Evolutionary conservation across 2,329 filamentous ascomycete genomes (phyloP).

Genomic region (Cytospora schulzeri): DNA sequence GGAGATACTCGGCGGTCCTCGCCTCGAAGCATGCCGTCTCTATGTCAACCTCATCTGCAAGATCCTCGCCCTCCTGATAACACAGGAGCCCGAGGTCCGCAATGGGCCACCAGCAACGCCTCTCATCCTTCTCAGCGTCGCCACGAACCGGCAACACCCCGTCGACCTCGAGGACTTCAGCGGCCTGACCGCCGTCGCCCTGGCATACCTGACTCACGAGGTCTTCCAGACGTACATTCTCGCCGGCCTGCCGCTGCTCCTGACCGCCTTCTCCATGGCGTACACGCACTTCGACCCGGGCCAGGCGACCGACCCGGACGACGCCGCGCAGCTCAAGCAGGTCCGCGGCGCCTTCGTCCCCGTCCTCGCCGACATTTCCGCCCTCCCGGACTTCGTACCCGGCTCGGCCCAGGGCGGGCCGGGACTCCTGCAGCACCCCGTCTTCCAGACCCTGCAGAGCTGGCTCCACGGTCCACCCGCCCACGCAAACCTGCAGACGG

Average conservation of each 20-base stretch:
- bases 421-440: conserved; percentile 32
- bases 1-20: conserved; percentile 50
- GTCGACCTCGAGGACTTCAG: conserved; percentile 59
- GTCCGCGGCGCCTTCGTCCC: conserved; percentile 54
- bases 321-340: conserved; percentile 49
- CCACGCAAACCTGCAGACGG: conserved; percentile 52
- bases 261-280: conserved; percentile 51
- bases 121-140: conserved; percentile 52
- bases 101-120: conserved; percentile 50
- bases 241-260: conserved; percentile 45
- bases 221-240: conserved; percentile 54
- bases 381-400: conserved; percentile 42
- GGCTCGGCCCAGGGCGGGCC: conserved; percentile 8
- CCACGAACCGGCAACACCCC: conserved; percentile 42
- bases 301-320: conserved; percentile 47
- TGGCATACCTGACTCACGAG: conserved; percentile 58
- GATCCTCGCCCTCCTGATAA: conserved; percentile 55
- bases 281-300: conserved; percentile 45
- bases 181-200: conserved; percentile 52
- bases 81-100: conserved; percentile 52
- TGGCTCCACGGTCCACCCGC: conserved; percentile 43
- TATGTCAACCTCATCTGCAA: conserved; percentile 59
- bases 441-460: conserved; percentile 40
- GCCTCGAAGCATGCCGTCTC: conserved; percentile 43
- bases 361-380: conserved; percentile 51